Evolutionary conservation across 2,329 filamentous ascomycete species (phyloP).

Genomic region (Raffaelea albimanens): DNA sequence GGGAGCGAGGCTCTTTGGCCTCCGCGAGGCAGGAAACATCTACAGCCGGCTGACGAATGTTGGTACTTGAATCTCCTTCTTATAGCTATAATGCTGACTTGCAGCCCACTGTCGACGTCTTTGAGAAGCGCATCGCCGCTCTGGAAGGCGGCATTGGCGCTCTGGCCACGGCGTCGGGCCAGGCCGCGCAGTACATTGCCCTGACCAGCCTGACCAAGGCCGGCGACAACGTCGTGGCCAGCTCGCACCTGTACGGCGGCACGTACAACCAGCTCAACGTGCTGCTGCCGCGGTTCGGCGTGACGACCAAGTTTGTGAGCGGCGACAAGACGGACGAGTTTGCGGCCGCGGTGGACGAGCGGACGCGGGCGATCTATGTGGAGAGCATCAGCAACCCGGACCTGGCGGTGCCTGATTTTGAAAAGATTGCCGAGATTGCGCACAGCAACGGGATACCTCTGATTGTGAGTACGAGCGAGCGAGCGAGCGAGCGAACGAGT

Average conservation of each 20-base stretch:
- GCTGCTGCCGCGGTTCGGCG: slow-evolving; percentile 72
- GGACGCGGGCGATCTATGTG: slow-evolving; percentile 82
- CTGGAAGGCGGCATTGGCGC: slow-evolving; percentile 84
- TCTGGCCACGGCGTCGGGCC: slow-evolving; percentile 74
- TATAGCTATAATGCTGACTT: not conserved
- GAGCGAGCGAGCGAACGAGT: too few species aligned
- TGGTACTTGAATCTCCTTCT: slow-evolving; percentile 17
- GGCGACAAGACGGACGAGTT: slow-evolving; percentile 73
- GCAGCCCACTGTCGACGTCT: slow-evolving; percentile 83
- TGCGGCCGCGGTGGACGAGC: slow-evolving; percentile 72
- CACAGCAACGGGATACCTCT: slow-evolving; percentile 57
- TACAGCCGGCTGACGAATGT: slow-evolving; percentile 95
- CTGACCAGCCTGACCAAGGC: slow-evolving; percentile 69
- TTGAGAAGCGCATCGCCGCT: slow-evolving; percentile 88
- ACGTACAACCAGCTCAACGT: slow-evolving; percentile 98
- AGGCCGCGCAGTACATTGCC: slow-evolving; percentile 85
- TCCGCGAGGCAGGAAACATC: slow-evolving; percentile 95
- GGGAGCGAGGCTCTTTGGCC: slow-evolving; percentile 83
- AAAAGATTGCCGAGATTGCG: slow-evolving; percentile 72
- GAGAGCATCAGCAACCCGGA: slow-evolving; percentile 89
- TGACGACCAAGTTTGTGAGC: slow-evolving; percentile 76
- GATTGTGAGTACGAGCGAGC: slow-evolving; percentile 30
- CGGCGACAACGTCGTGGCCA: slow-evolving; percentile 89
- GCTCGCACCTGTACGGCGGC: slow-evolving; percentile 82
- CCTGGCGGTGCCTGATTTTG: slow-evolving; percentile 89